Conservation (phyloP, 2,329 filamentous ascomycete genomes). For the Cucurbitaria berberidis region DNA sequence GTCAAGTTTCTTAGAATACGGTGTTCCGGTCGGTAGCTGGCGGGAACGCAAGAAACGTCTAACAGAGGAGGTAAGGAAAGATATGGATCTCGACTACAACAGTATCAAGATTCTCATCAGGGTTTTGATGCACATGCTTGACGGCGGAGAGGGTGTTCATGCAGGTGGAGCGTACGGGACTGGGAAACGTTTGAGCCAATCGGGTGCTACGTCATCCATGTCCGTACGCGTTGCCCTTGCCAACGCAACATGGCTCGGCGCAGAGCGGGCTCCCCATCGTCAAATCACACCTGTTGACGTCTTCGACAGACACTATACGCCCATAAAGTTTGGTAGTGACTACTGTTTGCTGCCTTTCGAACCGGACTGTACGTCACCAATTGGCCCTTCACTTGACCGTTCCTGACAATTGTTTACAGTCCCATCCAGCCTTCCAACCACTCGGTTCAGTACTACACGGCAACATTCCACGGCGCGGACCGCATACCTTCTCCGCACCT, state of each 20-base stretch:
- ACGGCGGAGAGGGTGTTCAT: neutral
- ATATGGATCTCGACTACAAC: neutral
- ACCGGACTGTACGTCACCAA: neutral
- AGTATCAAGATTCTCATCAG: neutral
- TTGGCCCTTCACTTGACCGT: constrained; percentile 4
- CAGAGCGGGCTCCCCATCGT: constrained; percentile 2
- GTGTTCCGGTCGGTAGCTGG: too few species aligned
- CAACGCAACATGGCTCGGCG: constrained; percentile 6
- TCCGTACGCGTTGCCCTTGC: constrained; percentile 5
- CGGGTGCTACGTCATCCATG: constrained; percentile 6
- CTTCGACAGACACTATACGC: constrained; percentile 7
- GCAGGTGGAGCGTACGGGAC: neutral
- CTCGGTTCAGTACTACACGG: constrained; percentile 8
- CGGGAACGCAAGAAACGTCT: neutral
- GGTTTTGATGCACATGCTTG: neutral
- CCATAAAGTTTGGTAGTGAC: neutral
- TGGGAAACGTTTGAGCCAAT: neutral
- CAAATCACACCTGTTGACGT: constrained; percentile 13
- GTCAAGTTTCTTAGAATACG: too few species aligned
- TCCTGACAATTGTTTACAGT: constrained; percentile 21
- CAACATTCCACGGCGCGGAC: constrained; percentile 14
- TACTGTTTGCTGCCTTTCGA: neutral
- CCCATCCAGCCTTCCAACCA: constrained; percentile 4
- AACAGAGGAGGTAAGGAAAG: neutral
- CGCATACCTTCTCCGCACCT: constrained; percentile 11